Base-by-base conservation (phyloP, 1,284 basidiomycete genomes). In the Ceratobasidium sp. region DNA sequence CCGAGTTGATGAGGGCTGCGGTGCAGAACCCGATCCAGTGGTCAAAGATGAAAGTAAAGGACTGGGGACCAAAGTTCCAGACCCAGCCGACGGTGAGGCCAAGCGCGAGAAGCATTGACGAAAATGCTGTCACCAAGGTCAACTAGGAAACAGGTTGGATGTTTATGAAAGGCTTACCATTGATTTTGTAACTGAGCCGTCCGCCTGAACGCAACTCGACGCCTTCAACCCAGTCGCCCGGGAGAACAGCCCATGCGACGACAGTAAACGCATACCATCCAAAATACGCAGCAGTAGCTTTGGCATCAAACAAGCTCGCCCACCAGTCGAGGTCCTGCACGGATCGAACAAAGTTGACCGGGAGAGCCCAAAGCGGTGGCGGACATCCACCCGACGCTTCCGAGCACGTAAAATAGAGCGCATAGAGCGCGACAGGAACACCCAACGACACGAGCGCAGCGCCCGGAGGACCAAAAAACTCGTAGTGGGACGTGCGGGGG, bases 241-340 rank as follows among this genome's bases (percentile, higher is more conserved):
- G 98, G 7, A 99, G 85, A 46, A 97, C 81, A 9, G 86, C 87
- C 96, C 96, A 98, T 9, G 94, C 89, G 1, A 90, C 83, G 56
- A 99, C 90, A 79, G 90, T 92, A 85, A 93, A 99, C 19, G 90
- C 85, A 84, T 99, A 99, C 97, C 97, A 99, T 0, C 84, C 94
- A 71, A 93, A 84, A 85, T 99, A 99, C 43, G 94, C 88, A 37
- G 89, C 81, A 19, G 89, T 84, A 0, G 94, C 96, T 76, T 95
- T 86, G 0, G 89, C 89, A 82, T 98, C 96, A 90, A 92, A 96
- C 8, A 98, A 87, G 44, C 86, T 83, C 75, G 84, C 85, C 92
- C 92, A 94, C 88, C 89, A 95, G 13, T 85, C 82, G 2, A 84
- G 81, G 77, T 85, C 83, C 1, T 87, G 84, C n/a, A 94, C 80